phyloP scores from a whole-genome alignment of 73 alveolate genomes.

The Breviolum minutum region DNA sequence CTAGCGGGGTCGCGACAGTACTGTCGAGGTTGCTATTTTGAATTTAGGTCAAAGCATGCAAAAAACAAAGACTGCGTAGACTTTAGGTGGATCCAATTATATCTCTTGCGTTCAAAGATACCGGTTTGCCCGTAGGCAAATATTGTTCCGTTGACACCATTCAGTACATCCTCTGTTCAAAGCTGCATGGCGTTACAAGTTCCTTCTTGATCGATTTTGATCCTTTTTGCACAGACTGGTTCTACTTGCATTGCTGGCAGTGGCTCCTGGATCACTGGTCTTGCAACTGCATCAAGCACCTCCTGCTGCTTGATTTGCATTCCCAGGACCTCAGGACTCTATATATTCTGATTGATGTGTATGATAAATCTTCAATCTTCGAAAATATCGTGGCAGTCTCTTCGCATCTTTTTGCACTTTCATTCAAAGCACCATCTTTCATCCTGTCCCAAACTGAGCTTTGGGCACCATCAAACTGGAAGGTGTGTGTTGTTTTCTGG shows the following conservation, averaged over 20 bases:
- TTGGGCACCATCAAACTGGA: slow-evolving; percentile 97
- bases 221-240: background rate
- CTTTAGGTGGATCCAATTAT: background rate
- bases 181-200: background rate
- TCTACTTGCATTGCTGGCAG: background rate
- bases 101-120: background rate
- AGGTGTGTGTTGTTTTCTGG: slow-evolving; percentile 97
- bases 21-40: background rate
- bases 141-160: slow-evolving; percentile 99
- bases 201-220: background rate
- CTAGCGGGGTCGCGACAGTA: background rate
- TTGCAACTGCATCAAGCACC: slow-evolving; percentile 98
- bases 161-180: slow-evolving; percentile 97
- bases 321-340: slow-evolving; percentile 91
- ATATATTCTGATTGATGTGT: background rate
- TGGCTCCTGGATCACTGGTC: slow-evolving; percentile 98
- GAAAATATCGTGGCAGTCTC: background rate
- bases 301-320: slow-evolving; percentile 97
- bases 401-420: background rate
- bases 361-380: slow-evolving; percentile 35
- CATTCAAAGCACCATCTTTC: no score
- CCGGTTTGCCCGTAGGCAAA: slow-evolving; percentile 99
- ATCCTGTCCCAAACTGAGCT: background rate
- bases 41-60: background rate
- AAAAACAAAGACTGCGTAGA: background rate